Evolutionary conservation across 73 alveolate species (phyloP).

Genomic region (Paramecium primaurelia): DNA sequence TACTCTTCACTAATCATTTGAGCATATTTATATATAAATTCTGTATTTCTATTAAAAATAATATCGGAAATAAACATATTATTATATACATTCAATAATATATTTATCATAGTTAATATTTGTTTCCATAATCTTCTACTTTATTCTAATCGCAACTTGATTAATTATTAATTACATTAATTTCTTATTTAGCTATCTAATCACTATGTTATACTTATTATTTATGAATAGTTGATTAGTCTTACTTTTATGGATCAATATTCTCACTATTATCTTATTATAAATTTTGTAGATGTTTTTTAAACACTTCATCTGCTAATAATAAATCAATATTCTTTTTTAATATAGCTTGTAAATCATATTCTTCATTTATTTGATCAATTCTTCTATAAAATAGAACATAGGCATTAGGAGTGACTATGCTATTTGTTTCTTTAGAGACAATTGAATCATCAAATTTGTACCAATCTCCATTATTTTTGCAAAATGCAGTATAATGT

Average conservation of each 20-base stretch:
- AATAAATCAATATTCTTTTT: not conserved
- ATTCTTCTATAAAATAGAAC: slow-evolving; percentile 79
- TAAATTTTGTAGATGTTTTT: not conserved
- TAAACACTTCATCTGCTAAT: not conserved
- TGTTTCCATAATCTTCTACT: no score
- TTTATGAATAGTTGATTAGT: not conserved
- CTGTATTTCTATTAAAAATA: no score
- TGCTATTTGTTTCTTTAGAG: slow-evolving; percentile 49
- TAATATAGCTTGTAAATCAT: not conserved
- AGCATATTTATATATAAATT: no score
- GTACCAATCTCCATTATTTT: slow-evolving; percentile 80
- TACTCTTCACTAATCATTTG: no score
- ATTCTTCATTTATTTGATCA: not conserved
- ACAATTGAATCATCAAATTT: slow-evolving; percentile 84
- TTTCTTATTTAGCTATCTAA: no score
- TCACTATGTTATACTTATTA: not conserved
- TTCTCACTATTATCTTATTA: not conserved
- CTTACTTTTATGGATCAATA: no score
- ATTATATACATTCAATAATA: no score
- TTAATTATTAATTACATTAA: no score
- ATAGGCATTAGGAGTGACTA: slow-evolving; percentile 74
- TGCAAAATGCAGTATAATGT: slow-evolving; percentile 76
- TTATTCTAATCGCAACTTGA: no score
- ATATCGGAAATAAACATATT: no score
- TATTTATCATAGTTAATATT: no score